Evolutionary conservation across 2,329 filamentous ascomycete genomes (phyloP).

Genomic region (Cladophialophora bantiana): DNA sequence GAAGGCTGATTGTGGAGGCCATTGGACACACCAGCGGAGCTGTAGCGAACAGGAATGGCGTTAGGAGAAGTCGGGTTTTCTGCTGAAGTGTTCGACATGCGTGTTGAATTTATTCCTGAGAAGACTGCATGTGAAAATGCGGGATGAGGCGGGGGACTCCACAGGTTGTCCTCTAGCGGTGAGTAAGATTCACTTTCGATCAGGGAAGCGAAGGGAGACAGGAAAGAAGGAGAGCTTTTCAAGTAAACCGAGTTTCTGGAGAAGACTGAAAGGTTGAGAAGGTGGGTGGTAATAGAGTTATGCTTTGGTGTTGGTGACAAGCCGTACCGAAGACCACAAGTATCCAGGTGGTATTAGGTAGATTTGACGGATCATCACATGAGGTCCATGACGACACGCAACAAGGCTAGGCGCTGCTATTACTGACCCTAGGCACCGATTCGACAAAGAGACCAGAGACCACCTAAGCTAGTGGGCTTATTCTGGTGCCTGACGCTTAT

Average conservation of each 20-base stretch:
- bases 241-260: not conserved
- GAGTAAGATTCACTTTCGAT: not conserved
- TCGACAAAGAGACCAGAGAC: not conserved
- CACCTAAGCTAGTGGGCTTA: not conserved
- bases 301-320: slow-evolving; percentile 8
- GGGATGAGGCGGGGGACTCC: not conserved
- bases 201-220: not conserved
- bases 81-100: slow-evolving; percentile 32
- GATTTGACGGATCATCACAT: slow-evolving; percentile 18
- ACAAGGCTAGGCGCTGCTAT: not conserved
- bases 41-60: slow-evolving; percentile 75
- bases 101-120: slow-evolving; percentile 9
- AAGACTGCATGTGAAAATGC: slow-evolving; percentile 28
- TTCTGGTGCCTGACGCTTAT: slow-evolving; percentile 11
- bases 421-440: slow-evolving; percentile 10
- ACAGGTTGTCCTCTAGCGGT: not conserved
- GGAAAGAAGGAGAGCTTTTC: not conserved
- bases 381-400: slow-evolving; percentile 19
- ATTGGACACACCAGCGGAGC: slow-evolving; percentile 64
- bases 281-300: not conserved
- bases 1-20: slow-evolving; percentile 42
- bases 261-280: not conserved
- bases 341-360: too few relatives aligned
- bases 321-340: not conserved
- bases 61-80: slow-evolving; percentile 60